These are phyloP conservation scores for Daucus carota DNA, from an alignment of 129 eudicot species.

Conservation along the genomic window DNA sequence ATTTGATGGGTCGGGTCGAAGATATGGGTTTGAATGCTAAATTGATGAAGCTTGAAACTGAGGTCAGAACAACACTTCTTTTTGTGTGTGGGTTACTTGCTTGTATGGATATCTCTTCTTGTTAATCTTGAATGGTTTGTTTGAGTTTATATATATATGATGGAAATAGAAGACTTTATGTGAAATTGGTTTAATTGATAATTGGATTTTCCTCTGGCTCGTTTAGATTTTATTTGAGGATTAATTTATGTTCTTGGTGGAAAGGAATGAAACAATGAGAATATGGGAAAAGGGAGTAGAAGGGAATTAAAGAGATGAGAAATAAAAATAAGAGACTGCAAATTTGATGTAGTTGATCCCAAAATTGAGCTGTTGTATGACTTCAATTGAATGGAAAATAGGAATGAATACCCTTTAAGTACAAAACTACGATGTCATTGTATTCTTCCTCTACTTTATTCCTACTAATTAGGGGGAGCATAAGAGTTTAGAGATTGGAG, in stretches of 20 bases:
- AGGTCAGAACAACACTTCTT: slow-evolving; percentile 34
- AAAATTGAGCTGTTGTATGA: background rate
- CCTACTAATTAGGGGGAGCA: background rate
- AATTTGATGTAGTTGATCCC: too few species aligned
- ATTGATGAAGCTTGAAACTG: slow-evolving; percentile 58
- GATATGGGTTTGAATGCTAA: slow-evolving; percentile 32
- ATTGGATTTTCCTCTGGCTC: background rate
- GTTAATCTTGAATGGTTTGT: background rate
- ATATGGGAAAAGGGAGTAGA: background rate
- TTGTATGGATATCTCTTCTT: background rate
- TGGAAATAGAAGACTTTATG: too few species aligned
- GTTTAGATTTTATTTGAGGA: background rate
- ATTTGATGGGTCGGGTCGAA: slow-evolving; percentile 22
- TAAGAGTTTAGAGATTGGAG: background rate
- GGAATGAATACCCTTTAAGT: background rate
- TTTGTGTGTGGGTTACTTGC: background rate
- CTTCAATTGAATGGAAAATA: background rate
- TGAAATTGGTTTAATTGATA: background rate
- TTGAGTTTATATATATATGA: too few species aligned
- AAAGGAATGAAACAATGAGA: background rate
- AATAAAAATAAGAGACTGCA: background rate
- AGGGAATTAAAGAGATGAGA: background rate
- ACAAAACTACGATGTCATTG: background rate
- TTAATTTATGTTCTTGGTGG: background rate
- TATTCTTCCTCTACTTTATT: background rate